phyloP scores from a whole-genome alignment of 164 flowering plant species.

The Berberis thunbergii region DNA sequence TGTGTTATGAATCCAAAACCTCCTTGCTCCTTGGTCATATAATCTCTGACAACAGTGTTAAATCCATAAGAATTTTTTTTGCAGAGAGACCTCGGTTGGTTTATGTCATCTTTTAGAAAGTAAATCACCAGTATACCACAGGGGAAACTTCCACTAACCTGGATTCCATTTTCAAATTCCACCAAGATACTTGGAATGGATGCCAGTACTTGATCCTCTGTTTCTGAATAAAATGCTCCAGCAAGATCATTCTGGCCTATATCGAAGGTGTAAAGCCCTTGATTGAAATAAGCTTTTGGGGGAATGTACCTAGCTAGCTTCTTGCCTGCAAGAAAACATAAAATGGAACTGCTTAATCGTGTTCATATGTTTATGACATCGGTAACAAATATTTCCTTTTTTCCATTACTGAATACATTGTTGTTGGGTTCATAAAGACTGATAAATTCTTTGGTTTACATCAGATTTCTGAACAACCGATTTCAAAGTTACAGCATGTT shows the following conservation, averaged over 20 bases:
- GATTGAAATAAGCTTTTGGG: constrained; percentile 37
- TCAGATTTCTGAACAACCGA: no score
- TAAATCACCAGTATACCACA: background rate
- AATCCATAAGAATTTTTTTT: background rate
- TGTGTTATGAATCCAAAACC: constrained; percentile 90
- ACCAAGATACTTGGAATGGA: constrained; percentile 58
- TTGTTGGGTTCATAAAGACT: no score
- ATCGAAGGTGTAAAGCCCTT: constrained; percentile 83
- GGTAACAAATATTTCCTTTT: no score
- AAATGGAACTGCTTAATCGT: background rate
- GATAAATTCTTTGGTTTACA: no score
- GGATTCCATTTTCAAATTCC: constrained; percentile 62
- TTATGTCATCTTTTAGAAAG: background rate
- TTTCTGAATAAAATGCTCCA: constrained; percentile 73
- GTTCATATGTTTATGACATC: no score
- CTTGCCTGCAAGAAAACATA: constrained; percentile 32
- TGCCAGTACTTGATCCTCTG: constrained; percentile 77
- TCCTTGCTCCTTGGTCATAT: constrained; percentile 70
- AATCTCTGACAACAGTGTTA: constrained; percentile 32
- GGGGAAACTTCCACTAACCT: constrained; percentile 30
- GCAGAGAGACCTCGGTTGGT: background rate
- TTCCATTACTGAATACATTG: no score
- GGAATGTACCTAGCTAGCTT: constrained; percentile 54
- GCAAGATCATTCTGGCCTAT: constrained; percentile 95
- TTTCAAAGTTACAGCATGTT: no score